Base-by-base conservation (phyloP, 108 stramenopile species). In the Pseudonitzschia pungens region DNA sequence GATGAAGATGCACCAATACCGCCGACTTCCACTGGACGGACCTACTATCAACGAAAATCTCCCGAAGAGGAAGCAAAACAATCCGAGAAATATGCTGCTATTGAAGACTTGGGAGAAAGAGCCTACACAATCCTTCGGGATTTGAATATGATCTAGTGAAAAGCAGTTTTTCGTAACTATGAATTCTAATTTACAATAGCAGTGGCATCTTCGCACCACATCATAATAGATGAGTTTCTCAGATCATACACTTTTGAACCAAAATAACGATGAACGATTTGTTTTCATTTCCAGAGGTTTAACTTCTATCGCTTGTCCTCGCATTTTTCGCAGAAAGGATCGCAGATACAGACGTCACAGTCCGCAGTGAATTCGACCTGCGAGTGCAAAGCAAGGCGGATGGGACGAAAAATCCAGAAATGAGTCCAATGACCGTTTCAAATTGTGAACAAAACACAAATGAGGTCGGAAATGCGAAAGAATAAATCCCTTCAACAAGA, bases 121-220 rank as follows among this genome's bases (percentile, higher is more conserved):
- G 84, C 84, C 14, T 87, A 68, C 69, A 59, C 67, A 31, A 84
- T 88, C 65, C 65, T 88, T 33, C 57, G 74, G 0, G 87, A 88
- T 77, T 68, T 88, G 70, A 79, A 77, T 4, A 80, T 86, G 81
- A 65, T 83, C 3, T 57, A 57, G 18, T 43, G 1, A 26, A 58
- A 26, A 58, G 15, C 7, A 54, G 24, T 9, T 24, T 54, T 54
- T 7, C 15, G 6, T 5, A 48, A 18, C 10, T 48, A 18, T 48
- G 45, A 48, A 48, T 48, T 48, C 14, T 18, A 48, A 4, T 48
- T 4, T 48, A 48, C 45, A 48, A 18, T 18, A 12, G 18, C 10
- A 48, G 18, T 48, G 45, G 10, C 18, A 18, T 48, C 45, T 12
- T 48, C 45, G 45, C 45, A 48, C 45, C 45, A 48, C n/a, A 18